These are phyloP conservation scores for Sutorius eximius DNA, from an alignment of 1,284 basidiomycete species.

Conservation along the genomic window DNA sequence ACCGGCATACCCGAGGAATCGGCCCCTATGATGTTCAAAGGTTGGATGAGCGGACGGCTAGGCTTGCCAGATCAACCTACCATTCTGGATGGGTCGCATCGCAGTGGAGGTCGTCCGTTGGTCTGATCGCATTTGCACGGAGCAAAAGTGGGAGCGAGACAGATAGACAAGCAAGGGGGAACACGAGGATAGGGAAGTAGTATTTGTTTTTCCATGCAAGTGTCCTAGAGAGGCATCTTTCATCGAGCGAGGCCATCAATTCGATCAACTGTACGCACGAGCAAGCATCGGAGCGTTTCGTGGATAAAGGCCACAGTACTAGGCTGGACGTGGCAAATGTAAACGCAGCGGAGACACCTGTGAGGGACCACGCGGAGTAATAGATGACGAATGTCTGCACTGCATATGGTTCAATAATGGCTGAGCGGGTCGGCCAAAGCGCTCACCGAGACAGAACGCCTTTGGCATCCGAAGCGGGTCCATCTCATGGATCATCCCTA, in stretches of 20 bases:
- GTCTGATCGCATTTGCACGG: slow-evolving; percentile 44
- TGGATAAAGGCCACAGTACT: slow-evolving; percentile 48
- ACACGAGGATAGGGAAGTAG: slow-evolving; percentile 42
- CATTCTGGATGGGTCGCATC: slow-evolving; percentile 54
- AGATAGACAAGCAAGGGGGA: slow-evolving; percentile 47
- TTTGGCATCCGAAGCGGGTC: slow-evolving; percentile 56
- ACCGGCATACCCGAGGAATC: slow-evolving; percentile 61
- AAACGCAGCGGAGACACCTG: slow-evolving; percentile 51
- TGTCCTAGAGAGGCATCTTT: slow-evolving; percentile 29
- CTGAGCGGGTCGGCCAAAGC: not conserved
- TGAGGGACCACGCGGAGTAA: slow-evolving; percentile 47
- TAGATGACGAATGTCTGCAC: slow-evolving; percentile 32
- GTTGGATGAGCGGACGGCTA: not conserved
- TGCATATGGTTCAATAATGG: not conserved
- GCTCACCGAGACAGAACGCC: slow-evolving; percentile 55
- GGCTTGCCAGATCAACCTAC: slow-evolving; percentile 34
- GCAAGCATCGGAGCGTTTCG: slow-evolving; percentile 30
- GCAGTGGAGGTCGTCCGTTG: slow-evolving; percentile 53
- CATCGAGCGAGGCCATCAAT: not conserved
- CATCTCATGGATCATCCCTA: slow-evolving; percentile 66
- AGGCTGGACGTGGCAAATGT: slow-evolving; percentile 48
- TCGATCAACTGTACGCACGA: slow-evolving; percentile 27
- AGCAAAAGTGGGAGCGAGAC: slow-evolving; percentile 46
- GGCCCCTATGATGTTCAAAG: slow-evolving; percentile 44
- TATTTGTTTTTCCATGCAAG: slow-evolving; percentile 46